Base-by-base conservation (phyloP, 495 filamentous ascomycete species). In the Tuber brumale region DNA sequence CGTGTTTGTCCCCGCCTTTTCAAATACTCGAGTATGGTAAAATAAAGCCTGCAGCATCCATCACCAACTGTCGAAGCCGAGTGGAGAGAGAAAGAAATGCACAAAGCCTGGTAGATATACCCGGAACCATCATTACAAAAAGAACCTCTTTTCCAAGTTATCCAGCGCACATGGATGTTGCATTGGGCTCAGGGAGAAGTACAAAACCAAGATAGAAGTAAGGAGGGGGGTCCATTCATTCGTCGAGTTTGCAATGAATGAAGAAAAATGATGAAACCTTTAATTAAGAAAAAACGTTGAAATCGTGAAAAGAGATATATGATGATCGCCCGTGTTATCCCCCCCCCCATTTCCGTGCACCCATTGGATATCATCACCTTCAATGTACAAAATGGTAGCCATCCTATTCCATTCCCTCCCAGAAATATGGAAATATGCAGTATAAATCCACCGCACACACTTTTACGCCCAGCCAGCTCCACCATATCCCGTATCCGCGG, bases 271-370 rank as follows among this genome's bases (percentile, higher is more conserved):
- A 66, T 35, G 57, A 66, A 66, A 66, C 57, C 57, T 66, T 66
- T 61, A 27, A 61, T 66, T 57, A 57, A 57, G 51, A 66, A 35
- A 66, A 66, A 66, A 31, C 57, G 27, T 66, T 66, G 57, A 66
- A 66, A 66, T 66, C 57, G 18, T 66, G 27, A 66, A 66, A 31
- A 66, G 57, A 66, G 10, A 66, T 66, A 31, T 51, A 51, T 51
- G 51, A 35, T 35, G 57, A 66, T 66, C 57, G 7, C 57, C 27
- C 57, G 4, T n/a, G 51, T n/a, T 57, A 27, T n/a, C 37, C 37
- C 57, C 27, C 46, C 46, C 57, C 18, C 57, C 57, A 14, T 66
- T 66, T 35, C 57, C 57, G 14, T 66, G 57, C 14, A 66, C 57
- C 57, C 57, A 31, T 18, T 31, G 57, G 57, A 66, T 35, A 66